phyloP scores from a whole-genome alignment of 164 flowering plant species.

The Tinospora cordifolia region DNA sequence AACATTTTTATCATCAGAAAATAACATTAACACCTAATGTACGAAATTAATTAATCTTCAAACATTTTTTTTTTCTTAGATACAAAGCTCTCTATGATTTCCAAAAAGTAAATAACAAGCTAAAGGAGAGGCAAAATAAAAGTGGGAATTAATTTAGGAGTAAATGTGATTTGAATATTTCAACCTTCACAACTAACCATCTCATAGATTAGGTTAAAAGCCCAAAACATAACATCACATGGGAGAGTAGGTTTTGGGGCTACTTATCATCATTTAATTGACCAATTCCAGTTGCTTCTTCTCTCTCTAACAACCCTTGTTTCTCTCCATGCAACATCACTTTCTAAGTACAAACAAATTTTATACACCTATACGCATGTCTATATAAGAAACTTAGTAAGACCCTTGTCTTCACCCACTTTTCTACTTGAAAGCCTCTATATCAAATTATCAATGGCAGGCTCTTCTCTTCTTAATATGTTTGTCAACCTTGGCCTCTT shows the following conservation, averaged over 20 bases:
- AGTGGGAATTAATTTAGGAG: neutral
- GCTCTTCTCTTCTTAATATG: conserved; percentile 1
- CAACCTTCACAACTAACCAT: neutral
- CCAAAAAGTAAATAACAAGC: neutral
- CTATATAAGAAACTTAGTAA: neutral
- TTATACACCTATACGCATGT: neutral
- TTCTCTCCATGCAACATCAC: neutral
- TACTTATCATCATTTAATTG: neutral
- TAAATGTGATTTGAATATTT: neutral
- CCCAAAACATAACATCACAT: neutral
- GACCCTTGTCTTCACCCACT: neutral
- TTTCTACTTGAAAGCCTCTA: neutral
- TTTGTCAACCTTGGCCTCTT: conserved; percentile 17
- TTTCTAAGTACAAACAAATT: too few relatives aligned
- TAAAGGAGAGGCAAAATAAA: neutral
- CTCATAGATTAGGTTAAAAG: neutral
- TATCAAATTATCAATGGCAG: conserved; percentile 4
- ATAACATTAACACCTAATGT: too few relatives aligned
- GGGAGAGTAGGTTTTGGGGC: neutral
- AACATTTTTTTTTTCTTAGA: too few relatives aligned
- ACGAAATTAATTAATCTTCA: too few relatives aligned
- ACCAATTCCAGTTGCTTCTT: neutral
- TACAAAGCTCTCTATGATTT: too few relatives aligned
- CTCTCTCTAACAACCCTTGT: neutral
- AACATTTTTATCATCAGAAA: too few relatives aligned